Conservation (phyloP, 139 green algal genomes). For the Chlorella sp. region DNA sequence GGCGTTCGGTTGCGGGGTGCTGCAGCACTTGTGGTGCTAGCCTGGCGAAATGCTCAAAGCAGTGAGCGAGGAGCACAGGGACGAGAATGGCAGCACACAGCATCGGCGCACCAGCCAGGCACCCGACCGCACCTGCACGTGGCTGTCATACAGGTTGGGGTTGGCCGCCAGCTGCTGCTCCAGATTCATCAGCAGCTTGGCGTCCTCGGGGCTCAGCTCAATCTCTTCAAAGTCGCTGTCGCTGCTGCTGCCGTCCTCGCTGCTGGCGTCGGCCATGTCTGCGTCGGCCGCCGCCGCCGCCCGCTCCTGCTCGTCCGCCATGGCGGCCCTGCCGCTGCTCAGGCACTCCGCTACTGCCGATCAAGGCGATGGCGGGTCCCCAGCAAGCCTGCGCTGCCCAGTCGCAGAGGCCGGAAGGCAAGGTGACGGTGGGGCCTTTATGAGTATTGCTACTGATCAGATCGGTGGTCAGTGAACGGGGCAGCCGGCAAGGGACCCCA, state of each 20-base stretch:
- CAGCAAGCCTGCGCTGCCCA: no score
- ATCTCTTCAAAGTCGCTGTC: constrained; percentile 49
- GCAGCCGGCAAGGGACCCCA: no score
- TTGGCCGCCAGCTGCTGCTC: constrained; percentile 68
- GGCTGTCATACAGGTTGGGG: constrained; percentile 70
- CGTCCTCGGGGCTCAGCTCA: constrained; percentile 54
- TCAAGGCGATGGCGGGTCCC: no score
- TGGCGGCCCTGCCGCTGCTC: background rate
- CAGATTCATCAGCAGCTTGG: constrained; percentile 62
- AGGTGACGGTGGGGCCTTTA: no score
- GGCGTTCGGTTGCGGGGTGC: background rate
- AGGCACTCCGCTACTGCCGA: no score
- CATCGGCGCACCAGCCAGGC: background rate
- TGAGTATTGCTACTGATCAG: no score
- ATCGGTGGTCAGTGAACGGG: no score
- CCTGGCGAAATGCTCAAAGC: background rate
- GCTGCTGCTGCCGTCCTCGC: constrained; percentile 27
- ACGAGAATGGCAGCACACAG: background rate
- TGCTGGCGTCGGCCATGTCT: constrained; percentile 12
- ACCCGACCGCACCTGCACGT: constrained; percentile 57
- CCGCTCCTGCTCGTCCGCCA: constrained; percentile 7
- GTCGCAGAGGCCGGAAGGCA: no score
- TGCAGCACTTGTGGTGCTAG: background rate
- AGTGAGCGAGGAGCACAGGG: background rate
- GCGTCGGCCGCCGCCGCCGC: background rate